A percentile compares a stretch with the other conserved stretches of the same genome.
Conservation (phyloP, 129 eudicot species). For the Artemisia annua region DNA sequence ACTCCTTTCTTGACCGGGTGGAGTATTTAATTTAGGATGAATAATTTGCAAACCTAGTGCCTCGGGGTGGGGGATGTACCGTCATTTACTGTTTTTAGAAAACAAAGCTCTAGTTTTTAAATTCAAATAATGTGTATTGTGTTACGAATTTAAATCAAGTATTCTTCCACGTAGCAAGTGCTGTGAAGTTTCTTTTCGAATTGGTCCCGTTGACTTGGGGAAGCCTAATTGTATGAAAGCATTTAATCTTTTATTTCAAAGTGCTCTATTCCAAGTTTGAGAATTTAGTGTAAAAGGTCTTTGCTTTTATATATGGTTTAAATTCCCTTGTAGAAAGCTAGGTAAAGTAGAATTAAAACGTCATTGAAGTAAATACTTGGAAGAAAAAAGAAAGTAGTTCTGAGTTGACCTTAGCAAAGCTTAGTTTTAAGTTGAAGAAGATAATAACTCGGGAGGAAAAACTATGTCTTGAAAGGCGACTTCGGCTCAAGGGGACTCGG, state of each 20-base stretch:
- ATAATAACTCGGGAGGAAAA: not conserved
- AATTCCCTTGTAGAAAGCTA: too few relatives aligned
- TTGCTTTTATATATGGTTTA: not conserved
- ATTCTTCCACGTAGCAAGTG: conserved; percentile 7
- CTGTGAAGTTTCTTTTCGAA: conserved; percentile 16
- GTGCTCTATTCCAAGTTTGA: conserved; percentile 6
- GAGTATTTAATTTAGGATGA: not conserved
- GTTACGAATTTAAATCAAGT: not conserved
- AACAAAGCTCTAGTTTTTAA: not conserved
- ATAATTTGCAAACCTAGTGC: not conserved
- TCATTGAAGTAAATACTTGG: not conserved
- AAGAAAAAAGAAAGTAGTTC: not conserved
- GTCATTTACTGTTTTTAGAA: too few relatives aligned
- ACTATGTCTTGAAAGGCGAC: too few relatives aligned
- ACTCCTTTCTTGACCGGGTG: conserved; percentile 2
- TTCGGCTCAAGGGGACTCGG: too few relatives aligned
- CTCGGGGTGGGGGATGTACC: not conserved
- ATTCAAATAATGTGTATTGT: not conserved
- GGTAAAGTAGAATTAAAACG: too few relatives aligned
- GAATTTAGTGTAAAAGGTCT: conserved; percentile 28
- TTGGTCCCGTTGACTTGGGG: conserved; percentile 16
- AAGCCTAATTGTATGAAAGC: conserved; percentile 31
- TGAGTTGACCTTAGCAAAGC: not conserved
- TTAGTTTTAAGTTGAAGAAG: not conserved
- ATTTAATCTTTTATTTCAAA: conserved; percentile 19